Conservation (phyloP, 805 yeast species). For the Scheffersomyces spartinae region DNA sequence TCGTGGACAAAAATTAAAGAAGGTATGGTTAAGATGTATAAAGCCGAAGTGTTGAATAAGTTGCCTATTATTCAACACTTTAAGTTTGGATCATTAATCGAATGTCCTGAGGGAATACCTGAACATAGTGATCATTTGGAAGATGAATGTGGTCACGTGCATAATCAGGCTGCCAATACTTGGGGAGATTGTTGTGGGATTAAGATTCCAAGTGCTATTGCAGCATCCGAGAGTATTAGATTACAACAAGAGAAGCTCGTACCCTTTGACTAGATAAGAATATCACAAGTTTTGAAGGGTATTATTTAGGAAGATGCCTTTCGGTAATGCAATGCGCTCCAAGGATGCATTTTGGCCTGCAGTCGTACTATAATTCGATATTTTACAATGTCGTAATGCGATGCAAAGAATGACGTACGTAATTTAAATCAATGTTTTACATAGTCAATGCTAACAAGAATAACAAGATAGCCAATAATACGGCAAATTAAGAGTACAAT, state of each 20-base stretch:
- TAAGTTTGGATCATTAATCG: conserved; percentile 61
- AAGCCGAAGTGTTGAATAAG: conserved; percentile 83
- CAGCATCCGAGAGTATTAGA: conserved; percentile 55
- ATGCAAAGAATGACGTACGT: too few species aligned
- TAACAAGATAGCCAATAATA: too few species aligned
- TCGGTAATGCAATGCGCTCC: too few species aligned
- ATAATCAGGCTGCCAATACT: conserved; percentile 23
- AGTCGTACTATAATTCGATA: too few species aligned
- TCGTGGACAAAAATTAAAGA: conserved; percentile 84
- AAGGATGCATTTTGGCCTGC: too few species aligned
- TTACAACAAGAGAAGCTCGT: conserved; percentile 27
- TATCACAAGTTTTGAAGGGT: too few species aligned
- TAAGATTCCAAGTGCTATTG: conserved; percentile 89
- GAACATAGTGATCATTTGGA: conserved; percentile 12
- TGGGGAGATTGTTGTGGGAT: conserved; percentile 99
- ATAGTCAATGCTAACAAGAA: too few species aligned
- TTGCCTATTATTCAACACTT: conserved; percentile 93
- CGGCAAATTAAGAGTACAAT: too few species aligned
- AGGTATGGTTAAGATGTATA: conserved; percentile 94
- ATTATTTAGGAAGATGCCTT: too few species aligned
- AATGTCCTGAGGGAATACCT: conserved; percentile 61
- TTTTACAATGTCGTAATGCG: too few species aligned
- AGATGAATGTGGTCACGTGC: conserved; percentile 12
- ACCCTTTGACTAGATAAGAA: conserved; percentile 69
- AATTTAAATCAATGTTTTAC: too few species aligned